These are phyloP conservation scores for Cytospora mali DNA, from an alignment of 2,329 filamentous ascomycete genomes.

Conservation along the genomic window DNA sequence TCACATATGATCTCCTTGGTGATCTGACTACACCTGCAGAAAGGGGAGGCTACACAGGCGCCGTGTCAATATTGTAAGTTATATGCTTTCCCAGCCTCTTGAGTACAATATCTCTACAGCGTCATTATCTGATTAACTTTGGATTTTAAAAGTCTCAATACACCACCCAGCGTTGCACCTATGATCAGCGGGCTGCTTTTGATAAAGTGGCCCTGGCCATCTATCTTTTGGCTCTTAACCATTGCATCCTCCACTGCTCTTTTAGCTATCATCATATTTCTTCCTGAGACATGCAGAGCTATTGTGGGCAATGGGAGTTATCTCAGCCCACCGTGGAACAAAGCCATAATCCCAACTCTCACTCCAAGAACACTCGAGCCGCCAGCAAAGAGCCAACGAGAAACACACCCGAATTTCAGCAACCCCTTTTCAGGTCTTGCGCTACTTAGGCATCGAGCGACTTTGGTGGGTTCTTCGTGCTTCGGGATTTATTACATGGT, in stretches of 20 bases:
- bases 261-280: background rate
- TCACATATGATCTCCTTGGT: constrained; percentile 7
- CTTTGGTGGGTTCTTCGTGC: background rate
- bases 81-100: background rate
- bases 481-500: constrained; percentile 6
- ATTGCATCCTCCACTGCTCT: constrained; percentile 1
- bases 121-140: background rate
- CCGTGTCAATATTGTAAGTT: constrained; percentile 1
- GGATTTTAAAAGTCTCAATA: background rate
- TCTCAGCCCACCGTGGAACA: background rate
- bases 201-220: constrained; percentile 3
- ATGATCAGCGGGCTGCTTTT: constrained; percentile 10
- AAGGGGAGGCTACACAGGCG: constrained; percentile 7
- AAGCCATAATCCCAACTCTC: background rate
- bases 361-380: background rate
- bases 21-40: constrained; percentile 4
- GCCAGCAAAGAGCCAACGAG: background rate
- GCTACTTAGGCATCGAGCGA: constrained; percentile 1
- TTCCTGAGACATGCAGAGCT: constrained; percentile 7
- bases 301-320: background rate
- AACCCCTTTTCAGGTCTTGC: constrained; percentile 3
- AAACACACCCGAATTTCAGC: background rate
- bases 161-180: constrained; percentile 4
- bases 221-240: constrained; percentile 5
- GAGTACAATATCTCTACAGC: background rate